Conservation (phyloP, 305 asterid species). For the Galium porrigens region DNA sequence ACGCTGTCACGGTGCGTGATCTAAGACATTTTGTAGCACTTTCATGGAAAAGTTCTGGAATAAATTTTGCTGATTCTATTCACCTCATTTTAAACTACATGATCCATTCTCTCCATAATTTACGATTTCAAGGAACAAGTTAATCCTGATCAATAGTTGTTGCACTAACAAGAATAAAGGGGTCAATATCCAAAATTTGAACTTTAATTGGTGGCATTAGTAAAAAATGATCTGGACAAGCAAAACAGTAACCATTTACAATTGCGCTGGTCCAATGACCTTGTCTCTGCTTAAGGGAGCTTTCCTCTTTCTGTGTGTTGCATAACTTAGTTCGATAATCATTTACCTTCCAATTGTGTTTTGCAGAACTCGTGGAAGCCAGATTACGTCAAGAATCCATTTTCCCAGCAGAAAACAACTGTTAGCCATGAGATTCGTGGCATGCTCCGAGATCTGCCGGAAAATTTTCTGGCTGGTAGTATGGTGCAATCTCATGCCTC, state of each 20-base stretch:
- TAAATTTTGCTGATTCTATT: conserved; percentile 1
- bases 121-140: neutral
- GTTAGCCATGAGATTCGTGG: conserved; percentile 23
- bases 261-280: neutral
- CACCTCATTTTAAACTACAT: neutral
- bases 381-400: conserved; percentile 62
- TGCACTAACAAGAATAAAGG: neutral
- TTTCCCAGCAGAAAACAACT: conserved; percentile 39
- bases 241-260: neutral
- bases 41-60: conserved; percentile 16
- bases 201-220: neutral
- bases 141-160: neutral
- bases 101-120: conserved; percentile 7
- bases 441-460: conserved; percentile 19
- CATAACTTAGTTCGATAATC: neutral
- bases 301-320: conserved; percentile 2
- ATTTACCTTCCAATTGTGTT: conserved; percentile 1
- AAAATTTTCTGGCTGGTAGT: conserved; percentile 12
- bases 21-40: conserved; percentile 42
- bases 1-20: conserved; percentile 90
- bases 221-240: neutral
- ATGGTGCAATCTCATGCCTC: conserved; percentile 19
- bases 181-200: conserved; percentile 6
- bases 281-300: conserved; percentile 3
- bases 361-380: conserved; percentile 62